Conservation (phyloP, 2,329 filamentous ascomycete genomes). For the Pyrenochaeta sp. region DNA sequence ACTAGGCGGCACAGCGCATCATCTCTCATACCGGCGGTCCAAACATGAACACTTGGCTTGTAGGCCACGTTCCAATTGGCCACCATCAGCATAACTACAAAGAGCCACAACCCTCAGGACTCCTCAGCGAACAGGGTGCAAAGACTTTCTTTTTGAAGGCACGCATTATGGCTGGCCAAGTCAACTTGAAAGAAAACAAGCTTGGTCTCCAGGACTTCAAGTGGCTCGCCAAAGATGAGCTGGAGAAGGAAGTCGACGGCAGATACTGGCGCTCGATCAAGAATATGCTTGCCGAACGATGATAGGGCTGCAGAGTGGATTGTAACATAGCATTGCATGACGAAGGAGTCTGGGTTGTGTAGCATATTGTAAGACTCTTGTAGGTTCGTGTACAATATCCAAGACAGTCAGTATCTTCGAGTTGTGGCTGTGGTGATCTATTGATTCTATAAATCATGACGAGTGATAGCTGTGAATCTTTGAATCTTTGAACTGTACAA, state of each 20-base stretch:
- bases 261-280: conserved; percentile 78
- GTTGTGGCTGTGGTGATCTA: too few species aligned
- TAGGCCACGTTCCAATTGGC: conserved; percentile 88
- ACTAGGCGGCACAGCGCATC: conserved; percentile 81
- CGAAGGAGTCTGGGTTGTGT: too few species aligned
- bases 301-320: conserved; percentile 22
- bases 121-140: conserved; percentile 65
- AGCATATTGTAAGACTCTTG: too few species aligned
- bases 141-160: conserved; percentile 98
- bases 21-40: conserved; percentile 79
- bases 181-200: conserved; percentile 75
- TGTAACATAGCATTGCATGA: too few species aligned
- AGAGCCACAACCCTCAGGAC: conserved; percentile 30
- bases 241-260: conserved; percentile 70
- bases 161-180: conserved; percentile 96
- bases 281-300: conserved; percentile 86
- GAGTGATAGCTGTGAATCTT: too few species aligned
- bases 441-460: too few species aligned
- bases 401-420: too few species aligned
- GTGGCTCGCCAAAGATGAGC: conserved; percentile 92
- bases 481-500: too few species aligned
- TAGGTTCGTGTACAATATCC: too few species aligned
- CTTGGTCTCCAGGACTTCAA: conserved; percentile 83
- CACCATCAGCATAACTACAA: conserved; percentile 72
- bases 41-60: conserved; percentile 99